These are phyloP conservation scores for Picea abies DNA, from an alignment of 83 land plant species.

Conservation along the genomic window DNA sequence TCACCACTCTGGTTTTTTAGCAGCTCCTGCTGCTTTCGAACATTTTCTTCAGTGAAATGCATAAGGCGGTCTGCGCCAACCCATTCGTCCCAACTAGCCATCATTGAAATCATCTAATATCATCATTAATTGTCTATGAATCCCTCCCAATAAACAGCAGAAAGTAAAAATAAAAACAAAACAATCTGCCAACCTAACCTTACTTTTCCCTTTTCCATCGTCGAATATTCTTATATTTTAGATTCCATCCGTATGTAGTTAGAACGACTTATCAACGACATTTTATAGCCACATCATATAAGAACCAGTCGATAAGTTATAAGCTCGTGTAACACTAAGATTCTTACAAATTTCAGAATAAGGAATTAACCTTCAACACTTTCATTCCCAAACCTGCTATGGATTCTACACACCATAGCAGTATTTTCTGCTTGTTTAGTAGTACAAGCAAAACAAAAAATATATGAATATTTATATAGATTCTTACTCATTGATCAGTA, in stretches of 20 bases:
- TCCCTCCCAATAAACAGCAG: neutral
- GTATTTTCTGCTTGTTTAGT: neutral
- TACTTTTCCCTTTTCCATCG: too few relatives aligned
- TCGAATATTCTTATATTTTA: too few relatives aligned
- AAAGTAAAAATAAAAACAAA: neutral
- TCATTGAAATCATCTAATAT: constrained; percentile 14
- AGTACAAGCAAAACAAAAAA: neutral
- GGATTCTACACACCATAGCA: neutral
- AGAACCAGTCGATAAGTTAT: too few relatives aligned
- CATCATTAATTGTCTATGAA: constrained; percentile 1
- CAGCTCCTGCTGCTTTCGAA: constrained; percentile 70
- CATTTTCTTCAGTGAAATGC: constrained; percentile 77
- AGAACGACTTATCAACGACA: too few relatives aligned
- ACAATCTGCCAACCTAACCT: too few relatives aligned
- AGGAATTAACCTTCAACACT: neutral
- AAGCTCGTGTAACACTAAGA: neutral
- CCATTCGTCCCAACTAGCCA: constrained; percentile 99
- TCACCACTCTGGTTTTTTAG: constrained; percentile 65
- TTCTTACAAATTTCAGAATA: neutral
- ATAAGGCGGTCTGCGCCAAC: constrained; percentile 80
- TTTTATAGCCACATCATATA: too few relatives aligned
- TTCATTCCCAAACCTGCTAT: neutral
- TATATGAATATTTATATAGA: neutral
- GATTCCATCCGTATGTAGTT: too few relatives aligned
- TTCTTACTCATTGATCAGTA: neutral